A percentile compares a stretch with the other conserved stretches of the same genome.
These are phyloP conservation scores for Geotrichum australiense DNA, from an alignment of 1,139 yeast genomes.

Conservation along the genomic window DNA sequence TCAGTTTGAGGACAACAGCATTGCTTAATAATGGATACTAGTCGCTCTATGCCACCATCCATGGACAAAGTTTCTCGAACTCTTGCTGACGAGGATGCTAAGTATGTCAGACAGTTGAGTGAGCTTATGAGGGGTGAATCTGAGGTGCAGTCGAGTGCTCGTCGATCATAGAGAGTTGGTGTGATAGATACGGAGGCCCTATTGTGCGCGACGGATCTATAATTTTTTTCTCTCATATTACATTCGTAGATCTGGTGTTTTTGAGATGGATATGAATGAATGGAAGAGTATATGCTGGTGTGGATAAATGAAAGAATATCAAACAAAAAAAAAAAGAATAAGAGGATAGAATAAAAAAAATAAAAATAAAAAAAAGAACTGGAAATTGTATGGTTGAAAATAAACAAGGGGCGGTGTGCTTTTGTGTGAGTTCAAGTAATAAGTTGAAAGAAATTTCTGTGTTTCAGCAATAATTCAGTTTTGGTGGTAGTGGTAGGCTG, in stretches of 20 bases:
- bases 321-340: neutral
- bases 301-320: constrained; percentile 1
- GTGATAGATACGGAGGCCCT: constrained; percentile 89
- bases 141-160: constrained; percentile 87
- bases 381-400: neutral
- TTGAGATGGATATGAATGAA: neutral
- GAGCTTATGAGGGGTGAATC: constrained; percentile 90
- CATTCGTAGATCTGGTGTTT: constrained; percentile 7
- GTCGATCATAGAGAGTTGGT: constrained; percentile 77
- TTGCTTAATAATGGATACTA: constrained; percentile 78
- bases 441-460: too few species aligned
- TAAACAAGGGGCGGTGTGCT: too few species aligned
- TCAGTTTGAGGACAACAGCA: constrained; percentile 41
- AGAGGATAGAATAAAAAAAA: constrained; percentile 1
- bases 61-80: constrained; percentile 81
- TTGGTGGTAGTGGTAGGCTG: too few species aligned
- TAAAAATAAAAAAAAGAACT: neutral
- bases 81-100: constrained; percentile 79
- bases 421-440: too few species aligned
- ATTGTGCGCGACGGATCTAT: constrained; percentile 68
- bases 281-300: neutral
- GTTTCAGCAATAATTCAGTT: too few species aligned
- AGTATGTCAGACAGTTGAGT: constrained; percentile 77
- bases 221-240: constrained; percentile 83
- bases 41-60: constrained; percentile 89